phyloP scores from a whole-genome alignment of 2,329 filamentous ascomycete species.

The Alternaria panax region DNA sequence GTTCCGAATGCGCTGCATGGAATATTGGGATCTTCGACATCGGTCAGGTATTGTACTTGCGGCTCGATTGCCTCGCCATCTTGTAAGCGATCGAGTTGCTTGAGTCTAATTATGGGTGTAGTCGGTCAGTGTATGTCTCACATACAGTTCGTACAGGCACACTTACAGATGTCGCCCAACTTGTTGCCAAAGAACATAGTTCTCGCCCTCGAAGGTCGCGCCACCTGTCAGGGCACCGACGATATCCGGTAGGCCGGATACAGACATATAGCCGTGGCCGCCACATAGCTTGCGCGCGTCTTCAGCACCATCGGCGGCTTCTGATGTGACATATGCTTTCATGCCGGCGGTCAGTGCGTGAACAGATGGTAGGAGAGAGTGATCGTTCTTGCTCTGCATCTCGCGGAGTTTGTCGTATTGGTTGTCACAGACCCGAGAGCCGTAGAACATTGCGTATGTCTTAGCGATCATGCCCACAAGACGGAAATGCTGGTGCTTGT shows the following conservation, averaged over 20 bases:
- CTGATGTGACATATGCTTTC: conserved; percentile 59
- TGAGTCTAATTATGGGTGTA: no score
- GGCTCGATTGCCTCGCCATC: conserved; percentile 9
- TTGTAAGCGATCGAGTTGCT: conserved; percentile 19
- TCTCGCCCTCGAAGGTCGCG: conserved; percentile 52
- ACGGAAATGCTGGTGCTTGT: conserved; percentile 27
- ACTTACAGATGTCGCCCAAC: conserved; percentile 43
- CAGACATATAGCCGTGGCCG: conserved; percentile 50
- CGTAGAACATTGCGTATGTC: conserved; percentile 27
- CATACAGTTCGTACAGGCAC: no score
- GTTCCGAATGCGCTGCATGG: background rate
- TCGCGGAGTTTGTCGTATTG: conserved; percentile 7
- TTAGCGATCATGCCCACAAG: conserved; percentile 26
- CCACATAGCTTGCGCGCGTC: conserved; percentile 49
- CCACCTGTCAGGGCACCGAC: conserved; percentile 35
- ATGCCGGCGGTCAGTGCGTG: conserved; percentile 48
- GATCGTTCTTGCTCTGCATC: conserved; percentile 11
- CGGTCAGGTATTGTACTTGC: conserved; percentile 6
- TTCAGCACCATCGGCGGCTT: conserved; percentile 55
- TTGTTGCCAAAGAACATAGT: conserved; percentile 53
- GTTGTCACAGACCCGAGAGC: conserved; percentile 9
- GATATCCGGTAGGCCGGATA: conserved; percentile 44
- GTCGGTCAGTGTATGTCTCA: no score
- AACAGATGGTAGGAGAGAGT: conserved; percentile 9
- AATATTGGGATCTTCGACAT: background rate